Evolutionary conservation across 1,284 basidiomycete genomes (phyloP).

Genomic region (Cystobasidium sp.): DNA sequence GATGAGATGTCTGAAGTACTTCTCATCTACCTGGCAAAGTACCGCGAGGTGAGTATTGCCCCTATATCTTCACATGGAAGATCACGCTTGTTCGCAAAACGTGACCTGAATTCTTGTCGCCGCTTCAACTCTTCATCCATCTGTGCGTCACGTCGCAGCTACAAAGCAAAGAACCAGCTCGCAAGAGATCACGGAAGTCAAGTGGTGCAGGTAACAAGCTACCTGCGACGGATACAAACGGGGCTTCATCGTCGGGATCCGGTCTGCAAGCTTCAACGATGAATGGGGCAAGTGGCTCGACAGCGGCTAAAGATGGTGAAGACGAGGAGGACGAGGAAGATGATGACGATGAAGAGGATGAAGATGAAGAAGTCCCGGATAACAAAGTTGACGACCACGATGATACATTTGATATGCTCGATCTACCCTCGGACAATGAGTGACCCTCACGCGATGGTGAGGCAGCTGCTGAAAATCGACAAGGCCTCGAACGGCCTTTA

Average conservation of each 20-base stretch:
- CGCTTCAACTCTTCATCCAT: neutral
- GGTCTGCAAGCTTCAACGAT: neutral
- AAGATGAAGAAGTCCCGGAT: slow-evolving; percentile 9
- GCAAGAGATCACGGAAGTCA: slow-evolving; percentile 33
- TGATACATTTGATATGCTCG: slow-evolving; percentile 30
- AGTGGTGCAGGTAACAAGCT: slow-evolving; percentile 20
- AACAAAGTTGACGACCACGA: slow-evolving; percentile 20
- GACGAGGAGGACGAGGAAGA: slow-evolving; percentile 11
- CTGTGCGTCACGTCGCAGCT: slow-evolving; percentile 1
- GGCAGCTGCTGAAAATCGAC: neutral
- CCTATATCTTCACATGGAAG: too few species aligned
- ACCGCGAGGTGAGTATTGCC: slow-evolving; percentile 70
- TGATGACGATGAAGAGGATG: slow-evolving; percentile 20
- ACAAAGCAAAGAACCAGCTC: slow-evolving; percentile 41
- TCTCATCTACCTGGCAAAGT: slow-evolving; percentile 85
- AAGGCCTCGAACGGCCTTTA: neutral
- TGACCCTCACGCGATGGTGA: neutral
- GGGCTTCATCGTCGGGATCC: neutral
- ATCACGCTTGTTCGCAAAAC: neutral
- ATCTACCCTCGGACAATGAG: slow-evolving; percentile 26
- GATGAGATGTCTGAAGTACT: slow-evolving; percentile 91
- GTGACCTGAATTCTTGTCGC: neutral
- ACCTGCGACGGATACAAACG: slow-evolving; percentile 2
- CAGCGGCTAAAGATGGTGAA: neutral
- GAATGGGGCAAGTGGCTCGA: neutral